phyloP scores from a whole-genome alignment of 2,329 filamentous ascomycete genomes.

The Xylaria sp. region DNA sequence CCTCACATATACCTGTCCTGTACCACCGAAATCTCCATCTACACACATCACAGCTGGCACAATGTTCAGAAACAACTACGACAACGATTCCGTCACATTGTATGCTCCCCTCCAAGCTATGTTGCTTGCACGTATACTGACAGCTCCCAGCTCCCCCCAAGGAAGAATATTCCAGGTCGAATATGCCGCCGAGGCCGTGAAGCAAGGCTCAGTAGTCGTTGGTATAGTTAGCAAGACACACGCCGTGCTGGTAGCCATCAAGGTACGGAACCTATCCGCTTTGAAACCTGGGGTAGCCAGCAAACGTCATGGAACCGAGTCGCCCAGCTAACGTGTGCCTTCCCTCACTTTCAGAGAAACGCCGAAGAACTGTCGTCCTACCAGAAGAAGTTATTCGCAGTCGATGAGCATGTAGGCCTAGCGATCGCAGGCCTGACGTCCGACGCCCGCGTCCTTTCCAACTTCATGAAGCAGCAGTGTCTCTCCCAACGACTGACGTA shows the following conservation, averaged over 20 bases:
- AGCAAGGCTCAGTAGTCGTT: constrained; percentile 97
- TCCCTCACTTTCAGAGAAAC: constrained; percentile 71
- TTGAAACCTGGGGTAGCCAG: not conserved
- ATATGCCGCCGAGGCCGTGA: constrained; percentile 97
- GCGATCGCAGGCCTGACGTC: constrained; percentile 96
- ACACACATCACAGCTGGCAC: constrained; percentile 44
- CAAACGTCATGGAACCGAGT: not conserved
- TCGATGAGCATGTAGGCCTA: constrained; percentile 94
- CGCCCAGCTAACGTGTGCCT: constrained; percentile 3
- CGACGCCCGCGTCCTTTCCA: constrained; percentile 97
- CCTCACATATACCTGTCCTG: not conserved
- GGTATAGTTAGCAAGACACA: constrained; percentile 98
- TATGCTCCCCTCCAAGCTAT: constrained; percentile 54
- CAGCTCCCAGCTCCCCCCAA: constrained; percentile 80
- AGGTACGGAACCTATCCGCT: constrained; percentile 63
- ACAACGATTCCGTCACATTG: constrained; percentile 99
- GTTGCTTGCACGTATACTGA: constrained; percentile 31
- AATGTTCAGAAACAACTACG: constrained; percentile 99
- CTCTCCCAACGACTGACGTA: constrained; percentile 95
- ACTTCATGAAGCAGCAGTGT: constrained; percentile 99
- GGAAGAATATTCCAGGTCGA: constrained; percentile 99
- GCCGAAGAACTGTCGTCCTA: constrained; percentile 99
- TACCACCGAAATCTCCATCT: not conserved
- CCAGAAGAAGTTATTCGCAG: constrained; percentile 98
- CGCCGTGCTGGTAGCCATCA: constrained; percentile 91